Evolutionary conservation across 345 rosid genomes (phyloP).

Genomic region (Nephelium lappaceum): DNA sequence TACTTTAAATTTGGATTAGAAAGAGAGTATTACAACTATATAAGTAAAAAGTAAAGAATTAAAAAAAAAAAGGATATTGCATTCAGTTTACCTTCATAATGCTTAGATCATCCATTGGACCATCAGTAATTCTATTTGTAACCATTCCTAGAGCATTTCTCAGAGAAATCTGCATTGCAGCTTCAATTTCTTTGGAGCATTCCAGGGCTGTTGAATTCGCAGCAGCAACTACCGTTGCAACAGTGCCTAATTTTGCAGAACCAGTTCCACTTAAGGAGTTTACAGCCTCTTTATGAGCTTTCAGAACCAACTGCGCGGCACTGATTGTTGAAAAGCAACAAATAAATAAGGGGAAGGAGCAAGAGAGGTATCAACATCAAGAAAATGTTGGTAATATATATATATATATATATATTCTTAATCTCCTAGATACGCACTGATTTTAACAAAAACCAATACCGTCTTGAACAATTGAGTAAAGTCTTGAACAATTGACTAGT

Average conservation of each 20-base stretch:
- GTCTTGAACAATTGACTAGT: neutral
- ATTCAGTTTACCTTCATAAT: slow-evolving; percentile 76
- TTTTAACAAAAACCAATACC: neutral
- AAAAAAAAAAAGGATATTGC: slow-evolving; percentile 1
- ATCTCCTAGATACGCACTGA: neutral
- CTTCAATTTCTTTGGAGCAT: slow-evolving; percentile 97
- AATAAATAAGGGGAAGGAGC: neutral
- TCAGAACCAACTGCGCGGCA: slow-evolving; percentile 89
- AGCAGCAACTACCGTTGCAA: slow-evolving; percentile 95
- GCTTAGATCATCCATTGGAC: slow-evolving; percentile 91
- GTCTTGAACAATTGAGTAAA: no score
- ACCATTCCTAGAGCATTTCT: slow-evolving; percentile 82
- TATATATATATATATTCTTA: neutral
- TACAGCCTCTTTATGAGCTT: slow-evolving; percentile 97
- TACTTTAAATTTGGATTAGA: neutral
- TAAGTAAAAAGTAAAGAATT: neutral
- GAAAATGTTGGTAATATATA: neutral
- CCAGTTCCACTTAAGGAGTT: slow-evolving; percentile 91
- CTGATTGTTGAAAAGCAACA: slow-evolving; percentile 41
- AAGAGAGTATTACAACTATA: slow-evolving; percentile 6
- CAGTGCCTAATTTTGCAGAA: slow-evolving; percentile 85
- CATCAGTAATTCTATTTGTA: slow-evolving; percentile 60
- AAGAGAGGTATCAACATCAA: slow-evolving; percentile 1
- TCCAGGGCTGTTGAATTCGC: slow-evolving; percentile 96
- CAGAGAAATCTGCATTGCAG: slow-evolving; percentile 96